phyloP scores from a whole-genome alignment of 2,329 filamentous ascomycete species.

The Fusarium chlamydosporum region DNA sequence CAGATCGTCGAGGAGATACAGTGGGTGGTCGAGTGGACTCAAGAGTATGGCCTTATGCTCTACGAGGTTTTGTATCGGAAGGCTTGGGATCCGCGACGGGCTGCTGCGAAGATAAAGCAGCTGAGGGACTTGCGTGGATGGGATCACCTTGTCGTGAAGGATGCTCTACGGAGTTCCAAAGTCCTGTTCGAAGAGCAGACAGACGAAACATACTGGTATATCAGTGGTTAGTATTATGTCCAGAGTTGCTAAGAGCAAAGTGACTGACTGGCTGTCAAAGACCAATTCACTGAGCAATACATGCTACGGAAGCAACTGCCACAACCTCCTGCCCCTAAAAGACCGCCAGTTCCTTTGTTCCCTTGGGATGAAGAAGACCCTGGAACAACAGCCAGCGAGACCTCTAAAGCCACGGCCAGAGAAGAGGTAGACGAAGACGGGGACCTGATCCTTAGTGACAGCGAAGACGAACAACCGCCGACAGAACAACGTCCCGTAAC shows the following conservation, averaged over 20 bases:
- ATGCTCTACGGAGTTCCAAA: constrained; percentile 33
- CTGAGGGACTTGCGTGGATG: constrained; percentile 36
- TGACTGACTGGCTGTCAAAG: constrained; percentile 22
- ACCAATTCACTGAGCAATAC: constrained; percentile 10
- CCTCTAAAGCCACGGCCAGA: neutral
- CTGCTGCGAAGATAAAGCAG: constrained; percentile 28
- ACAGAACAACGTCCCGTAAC: neutral
- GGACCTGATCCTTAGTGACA: neutral
- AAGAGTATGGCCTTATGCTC: constrained; percentile 47
- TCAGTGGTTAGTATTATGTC: constrained; percentile 11
- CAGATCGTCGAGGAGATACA: constrained; percentile 48
- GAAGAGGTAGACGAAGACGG: neutral
- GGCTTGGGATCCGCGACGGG: constrained; percentile 1
- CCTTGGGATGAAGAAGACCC: neutral
- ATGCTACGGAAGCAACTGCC: neutral
- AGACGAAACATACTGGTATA: constrained; percentile 26
- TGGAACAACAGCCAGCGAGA: neutral
- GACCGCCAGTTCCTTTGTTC: constrained; percentile 31
- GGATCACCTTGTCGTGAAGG: constrained; percentile 47
- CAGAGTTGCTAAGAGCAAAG: neutral
- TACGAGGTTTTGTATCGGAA: constrained; percentile 36
- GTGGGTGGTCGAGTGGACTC: constrained; percentile 50
- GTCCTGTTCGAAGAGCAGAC: constrained; percentile 35
- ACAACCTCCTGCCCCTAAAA: neutral
- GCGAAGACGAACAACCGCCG: neutral